Conservation (phyloP, 148 eudicot genomes). For the Tetragonia tetragonoides region DNA sequence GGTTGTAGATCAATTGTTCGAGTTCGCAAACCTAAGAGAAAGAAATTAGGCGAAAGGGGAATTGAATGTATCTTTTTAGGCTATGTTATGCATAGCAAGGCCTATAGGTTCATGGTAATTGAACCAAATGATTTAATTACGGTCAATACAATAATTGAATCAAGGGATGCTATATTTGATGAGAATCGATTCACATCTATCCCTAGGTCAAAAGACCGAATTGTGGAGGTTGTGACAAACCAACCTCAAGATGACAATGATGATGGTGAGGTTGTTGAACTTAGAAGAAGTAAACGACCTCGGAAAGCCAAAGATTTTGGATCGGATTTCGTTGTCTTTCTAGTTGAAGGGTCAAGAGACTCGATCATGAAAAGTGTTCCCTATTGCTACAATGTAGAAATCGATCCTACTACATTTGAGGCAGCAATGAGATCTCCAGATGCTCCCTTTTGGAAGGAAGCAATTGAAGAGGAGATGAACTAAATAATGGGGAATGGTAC, state of each 20-base stretch:
- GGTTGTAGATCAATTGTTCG: constrained; percentile 1
- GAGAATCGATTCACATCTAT: too few relatives aligned
- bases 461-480: neutral
- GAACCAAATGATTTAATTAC: neutral
- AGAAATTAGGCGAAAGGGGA: neutral
- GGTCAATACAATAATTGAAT: neutral
- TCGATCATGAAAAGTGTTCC: too few relatives aligned
- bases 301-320: too few relatives aligned
- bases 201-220: too few relatives aligned
- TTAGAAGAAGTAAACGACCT: neutral
- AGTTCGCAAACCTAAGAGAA: neutral
- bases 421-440: neutral
- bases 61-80: neutral
- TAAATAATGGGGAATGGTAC: neutral
- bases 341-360: too few relatives aligned
- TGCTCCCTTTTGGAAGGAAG: too few relatives aligned
- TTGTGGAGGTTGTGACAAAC: too few relatives aligned
- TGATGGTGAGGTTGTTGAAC: too few relatives aligned
- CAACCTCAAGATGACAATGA: too few relatives aligned
- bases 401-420: neutral
- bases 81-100: neutral
- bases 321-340: too few relatives aligned
- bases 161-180: constrained; percentile 12
- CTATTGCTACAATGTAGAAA: neutral
- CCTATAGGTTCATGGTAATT: constrained; percentile 10